A percentile compares a stretch with the other conserved stretches of the same genome.
Evolutionary conservation across 2,329 filamentous ascomycete genomes (phyloP).

Genomic region (Diaporthe longicolla): DNA sequence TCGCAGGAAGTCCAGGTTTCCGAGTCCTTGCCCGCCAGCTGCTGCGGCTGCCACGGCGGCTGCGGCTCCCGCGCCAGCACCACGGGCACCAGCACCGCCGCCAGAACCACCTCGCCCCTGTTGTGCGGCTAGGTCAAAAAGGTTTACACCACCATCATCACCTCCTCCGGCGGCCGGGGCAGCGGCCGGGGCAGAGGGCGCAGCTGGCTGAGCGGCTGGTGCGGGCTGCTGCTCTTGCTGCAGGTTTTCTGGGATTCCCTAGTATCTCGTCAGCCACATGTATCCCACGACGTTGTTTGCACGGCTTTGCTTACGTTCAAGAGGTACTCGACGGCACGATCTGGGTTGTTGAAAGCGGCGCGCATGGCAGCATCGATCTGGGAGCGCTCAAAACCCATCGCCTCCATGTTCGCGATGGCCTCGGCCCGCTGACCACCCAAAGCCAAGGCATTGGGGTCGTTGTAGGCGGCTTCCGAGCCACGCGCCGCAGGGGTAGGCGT

Average conservation of each 20-base stretch:
- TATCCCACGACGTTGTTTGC: background rate
- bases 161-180: conserved; percentile 62
- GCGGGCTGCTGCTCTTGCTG: conserved; percentile 65
- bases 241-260: conserved; percentile 93
- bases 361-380: conserved; percentile 96
- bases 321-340: conserved; percentile 96
- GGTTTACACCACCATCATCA: conserved; percentile 82
- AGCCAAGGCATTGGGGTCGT: conserved; percentile 85
- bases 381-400: conserved; percentile 92
- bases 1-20: conserved; percentile 92
- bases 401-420: conserved; percentile 93
- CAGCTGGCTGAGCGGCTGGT: conserved; percentile 54
- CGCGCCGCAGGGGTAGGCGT: conserved; percentile 67
- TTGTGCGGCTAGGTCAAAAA: conserved; percentile 93
- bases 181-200: conserved; percentile 57
- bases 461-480: conserved; percentile 63
- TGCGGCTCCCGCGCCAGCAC: conserved; percentile 65
- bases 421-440: conserved; percentile 86
- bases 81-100: conserved; percentile 55
- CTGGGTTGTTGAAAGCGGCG: conserved; percentile 96
- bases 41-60: conserved; percentile 62
- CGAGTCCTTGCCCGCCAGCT: conserved; percentile 67
- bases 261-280: conserved; percentile 27
- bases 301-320: conserved; percentile 74
- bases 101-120: conserved; percentile 67